These are phyloP conservation scores for Diaporthe humulicola DNA, from an alignment of 2,329 filamentous ascomycete genomes.

Conservation along the genomic window DNA sequence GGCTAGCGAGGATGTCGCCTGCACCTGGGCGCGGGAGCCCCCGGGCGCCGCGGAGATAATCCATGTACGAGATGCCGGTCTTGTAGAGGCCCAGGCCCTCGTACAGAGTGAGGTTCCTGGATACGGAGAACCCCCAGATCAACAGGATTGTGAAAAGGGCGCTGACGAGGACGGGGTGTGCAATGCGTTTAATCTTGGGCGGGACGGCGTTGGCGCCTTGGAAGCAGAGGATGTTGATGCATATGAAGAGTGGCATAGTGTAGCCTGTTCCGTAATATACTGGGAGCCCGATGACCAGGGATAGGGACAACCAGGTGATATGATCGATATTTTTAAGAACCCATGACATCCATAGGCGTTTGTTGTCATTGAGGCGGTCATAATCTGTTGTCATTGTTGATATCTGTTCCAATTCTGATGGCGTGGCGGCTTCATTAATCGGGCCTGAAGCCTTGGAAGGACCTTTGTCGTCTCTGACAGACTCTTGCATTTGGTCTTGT, in stretches of 20 bases:
- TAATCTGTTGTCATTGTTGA: constrained; percentile 51
- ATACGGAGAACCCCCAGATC: constrained; percentile 66
- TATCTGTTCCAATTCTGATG: constrained; percentile 13
- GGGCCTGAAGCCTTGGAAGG: not conserved
- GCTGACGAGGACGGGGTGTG: constrained; percentile 71
- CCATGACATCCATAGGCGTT: constrained; percentile 62
- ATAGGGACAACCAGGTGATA: constrained; percentile 58
- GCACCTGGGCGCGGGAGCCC: constrained; percentile 60
- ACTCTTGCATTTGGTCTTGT: not conserved
- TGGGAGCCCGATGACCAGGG: constrained; percentile 66
- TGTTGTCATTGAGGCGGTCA: constrained; percentile 57
- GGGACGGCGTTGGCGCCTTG: constrained; percentile 64
- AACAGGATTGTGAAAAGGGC: constrained; percentile 65
- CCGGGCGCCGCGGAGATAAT: constrained; percentile 41
- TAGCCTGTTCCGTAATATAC: constrained; percentile 67
- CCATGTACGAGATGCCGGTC: constrained; percentile 65
- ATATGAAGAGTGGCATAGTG: constrained; percentile 61
- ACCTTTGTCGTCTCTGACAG: not conserved
- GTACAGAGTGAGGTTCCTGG: constrained; percentile 52
- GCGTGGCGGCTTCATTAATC: not conserved
- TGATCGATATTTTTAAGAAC: constrained; percentile 61
- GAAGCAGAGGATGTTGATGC: constrained; percentile 65
- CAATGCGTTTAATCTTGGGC: constrained; percentile 60
- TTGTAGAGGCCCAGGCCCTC: constrained; percentile 61
- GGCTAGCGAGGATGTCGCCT: constrained; percentile 67